Conservation (phyloP, 192 early-diverging fungal species). For the Coemansia sp. region DNA sequence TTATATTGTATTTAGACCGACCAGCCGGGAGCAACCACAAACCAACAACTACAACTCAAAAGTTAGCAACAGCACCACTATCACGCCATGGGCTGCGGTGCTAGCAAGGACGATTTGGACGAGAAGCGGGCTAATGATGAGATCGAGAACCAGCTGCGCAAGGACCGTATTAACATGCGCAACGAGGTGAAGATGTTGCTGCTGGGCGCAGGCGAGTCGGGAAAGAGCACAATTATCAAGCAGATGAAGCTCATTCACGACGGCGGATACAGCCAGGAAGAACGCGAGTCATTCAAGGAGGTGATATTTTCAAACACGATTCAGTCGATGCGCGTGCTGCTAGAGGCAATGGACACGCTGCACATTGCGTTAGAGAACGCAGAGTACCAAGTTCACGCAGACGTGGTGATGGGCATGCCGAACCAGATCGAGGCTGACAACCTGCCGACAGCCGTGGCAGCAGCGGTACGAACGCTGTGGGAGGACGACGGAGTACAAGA, state of each 20-base stretch:
- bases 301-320: conserved; percentile 95
- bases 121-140: conserved; percentile 82
- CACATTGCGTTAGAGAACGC: conserved; percentile 68
- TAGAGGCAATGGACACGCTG: conserved; percentile 92
- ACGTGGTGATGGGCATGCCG: conserved; percentile 77
- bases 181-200: conserved; percentile 98
- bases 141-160: conserved; percentile 85
- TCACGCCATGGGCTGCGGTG: conserved; percentile 80
- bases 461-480: conserved; percentile 83
- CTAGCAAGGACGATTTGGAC: conserved; percentile 83
- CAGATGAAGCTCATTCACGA: conserved; percentile 99
- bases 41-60: background rate
- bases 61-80: background rate
- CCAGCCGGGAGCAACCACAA: background rate
- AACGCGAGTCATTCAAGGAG: conserved; percentile 91
- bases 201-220: conserved; percentile 92
- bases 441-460: conserved; percentile 75
- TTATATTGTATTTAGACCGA: background rate
- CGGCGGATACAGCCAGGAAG: conserved; percentile 85
- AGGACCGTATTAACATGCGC: conserved; percentile 74
- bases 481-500: conserved; percentile 78
- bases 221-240: conserved; percentile 96
- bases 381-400: conserved; percentile 68
- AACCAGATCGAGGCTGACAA: conserved; percentile 86
- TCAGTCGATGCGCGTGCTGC: conserved; percentile 92